Evolutionary conservation across 1,139 yeast species (phyloP).

Genomic region (Trichomonascaceae sp.): DNA sequence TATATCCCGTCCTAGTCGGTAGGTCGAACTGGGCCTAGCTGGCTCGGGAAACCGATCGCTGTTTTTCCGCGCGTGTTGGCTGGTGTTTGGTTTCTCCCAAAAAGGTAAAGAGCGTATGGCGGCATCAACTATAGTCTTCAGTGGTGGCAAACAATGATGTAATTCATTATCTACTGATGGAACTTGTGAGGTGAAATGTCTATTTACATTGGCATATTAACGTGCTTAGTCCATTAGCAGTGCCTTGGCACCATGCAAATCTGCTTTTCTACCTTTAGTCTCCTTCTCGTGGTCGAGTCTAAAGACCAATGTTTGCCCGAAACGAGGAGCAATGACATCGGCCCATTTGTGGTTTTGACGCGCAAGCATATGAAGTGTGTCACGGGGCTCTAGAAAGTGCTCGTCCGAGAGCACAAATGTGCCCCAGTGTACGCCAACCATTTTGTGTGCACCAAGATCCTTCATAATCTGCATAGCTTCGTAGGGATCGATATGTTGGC

Average conservation of each 20-base stretch:
- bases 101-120: conserved; percentile 3
- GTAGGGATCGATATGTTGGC: conserved; percentile 74
- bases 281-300: conserved; percentile 17
- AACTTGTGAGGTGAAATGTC: neutral
- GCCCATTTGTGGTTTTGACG: conserved; percentile 17
- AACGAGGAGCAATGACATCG: conserved; percentile 37
- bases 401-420: conserved; percentile 84
- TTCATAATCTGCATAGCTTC: conserved; percentile 61
- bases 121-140: neutral
- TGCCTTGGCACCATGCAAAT: conserved; percentile 19
- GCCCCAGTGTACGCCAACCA: conserved; percentile 94
- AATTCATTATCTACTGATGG: neutral
- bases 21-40: too few species aligned
- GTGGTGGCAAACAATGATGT: neutral
- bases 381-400: conserved; percentile 72
- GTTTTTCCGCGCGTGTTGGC: too few species aligned
- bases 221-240: conserved; percentile 6
- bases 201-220: neutral
- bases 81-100: too few species aligned
- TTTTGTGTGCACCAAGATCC: conserved; percentile 45
- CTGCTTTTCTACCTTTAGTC: conserved; percentile 7
- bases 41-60: too few species aligned
- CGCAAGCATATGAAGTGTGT: conserved; percentile 26
- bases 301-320: conserved; percentile 39
- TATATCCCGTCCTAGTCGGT: too few species aligned